A percentile compares a stretch with the other conserved stretches of the same genome.
Evolutionary conservation across 495 filamentous ascomycete genomes (phyloP).

Genomic region (Talaromyces nanjingensis): DNA sequence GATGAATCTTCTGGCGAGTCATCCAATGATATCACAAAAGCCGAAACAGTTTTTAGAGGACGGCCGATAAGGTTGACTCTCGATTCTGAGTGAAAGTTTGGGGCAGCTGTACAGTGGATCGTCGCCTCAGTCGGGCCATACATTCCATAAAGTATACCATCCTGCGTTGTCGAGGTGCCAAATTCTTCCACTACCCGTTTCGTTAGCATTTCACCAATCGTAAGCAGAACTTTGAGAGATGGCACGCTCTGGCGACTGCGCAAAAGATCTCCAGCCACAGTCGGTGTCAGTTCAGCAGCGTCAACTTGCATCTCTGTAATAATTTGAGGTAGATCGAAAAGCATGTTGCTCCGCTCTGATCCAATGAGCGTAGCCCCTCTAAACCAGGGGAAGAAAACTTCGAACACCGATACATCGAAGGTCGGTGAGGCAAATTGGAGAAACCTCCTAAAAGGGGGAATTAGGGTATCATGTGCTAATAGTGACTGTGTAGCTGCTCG

Average conservation of each 20-base stretch:
- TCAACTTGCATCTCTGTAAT: slow-evolving; percentile 63
- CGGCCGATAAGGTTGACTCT: slow-evolving; percentile 60
- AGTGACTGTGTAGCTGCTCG: slow-evolving; percentile 66
- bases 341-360: slow-evolving; percentile 54
- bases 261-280: slow-evolving; percentile 65
- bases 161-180: slow-evolving; percentile 31
- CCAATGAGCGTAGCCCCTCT: slow-evolving; percentile 64
- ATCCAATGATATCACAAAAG: slow-evolving; percentile 50
- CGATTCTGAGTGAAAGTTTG: slow-evolving; percentile 35
- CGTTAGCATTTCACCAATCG: slow-evolving; percentile 86
- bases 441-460: slow-evolving; percentile 67
- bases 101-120: slow-evolving; percentile 64
- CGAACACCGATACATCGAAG: slow-evolving; percentile 84
- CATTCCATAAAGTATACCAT: slow-evolving; percentile 68
- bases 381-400: slow-evolving; percentile 77
- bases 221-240: slow-evolving; percentile 55
- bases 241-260: slow-evolving; percentile 55
- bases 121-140: slow-evolving; percentile 83
- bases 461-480: slow-evolving; percentile 66
- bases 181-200: slow-evolving; percentile 65
- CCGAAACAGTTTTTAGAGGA: slow-evolving; percentile 69
- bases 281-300: slow-evolving; percentile 76
- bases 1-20: slow-evolving; percentile 19
- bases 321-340: slow-evolving; percentile 60
- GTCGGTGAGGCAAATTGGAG: slow-evolving; percentile 83